phyloP scores from a whole-genome alignment of 2,329 filamentous ascomycete genomes.

The Ophiostoma novo-ulmi region DNA sequence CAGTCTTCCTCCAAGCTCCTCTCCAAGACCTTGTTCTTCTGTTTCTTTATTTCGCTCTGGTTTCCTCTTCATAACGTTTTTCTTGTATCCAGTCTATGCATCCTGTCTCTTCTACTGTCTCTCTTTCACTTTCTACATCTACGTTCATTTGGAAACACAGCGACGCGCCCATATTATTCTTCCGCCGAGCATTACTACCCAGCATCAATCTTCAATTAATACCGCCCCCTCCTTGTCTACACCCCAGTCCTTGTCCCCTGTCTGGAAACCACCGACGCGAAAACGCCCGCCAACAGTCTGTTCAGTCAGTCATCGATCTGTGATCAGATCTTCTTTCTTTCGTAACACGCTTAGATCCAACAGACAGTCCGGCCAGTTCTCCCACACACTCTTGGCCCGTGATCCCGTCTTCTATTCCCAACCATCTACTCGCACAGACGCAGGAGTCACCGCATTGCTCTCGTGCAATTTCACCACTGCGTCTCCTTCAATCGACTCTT shows the following conservation, averaged over 20 bases:
- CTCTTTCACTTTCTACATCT: not conserved
- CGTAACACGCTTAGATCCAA: constrained; percentile 6
- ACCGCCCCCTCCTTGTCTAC: not conserved
- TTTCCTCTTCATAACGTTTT: not conserved
- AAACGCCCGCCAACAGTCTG: not conserved
- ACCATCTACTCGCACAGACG: not conserved
- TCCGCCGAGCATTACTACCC: not conserved
- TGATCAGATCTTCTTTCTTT: not conserved
- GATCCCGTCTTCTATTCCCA: not conserved
- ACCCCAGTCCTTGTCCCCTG: constrained; percentile 11
- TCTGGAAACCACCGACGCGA: constrained; percentile 4
- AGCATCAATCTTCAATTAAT: not conserved
- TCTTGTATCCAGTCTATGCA: too few species aligned
- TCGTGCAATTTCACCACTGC: not conserved
- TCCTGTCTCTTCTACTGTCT: not conserved
- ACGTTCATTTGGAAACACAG: not conserved
- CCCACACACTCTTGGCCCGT: not conserved
- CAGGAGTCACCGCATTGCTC: not conserved
- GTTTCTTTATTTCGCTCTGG: not conserved
- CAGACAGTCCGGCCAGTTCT: not conserved
- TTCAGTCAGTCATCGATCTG: not conserved
- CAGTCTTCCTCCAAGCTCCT: not conserved
- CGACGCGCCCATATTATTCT: not conserved
- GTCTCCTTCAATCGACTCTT: not conserved
- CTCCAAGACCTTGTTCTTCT: not conserved